Percentiles rank a stretch among this genome's conserved stretches.
These are phyloP conservation scores for Anacardium occidentale DNA, from an alignment of 345 rosid genomes.

Conservation along the genomic window DNA sequence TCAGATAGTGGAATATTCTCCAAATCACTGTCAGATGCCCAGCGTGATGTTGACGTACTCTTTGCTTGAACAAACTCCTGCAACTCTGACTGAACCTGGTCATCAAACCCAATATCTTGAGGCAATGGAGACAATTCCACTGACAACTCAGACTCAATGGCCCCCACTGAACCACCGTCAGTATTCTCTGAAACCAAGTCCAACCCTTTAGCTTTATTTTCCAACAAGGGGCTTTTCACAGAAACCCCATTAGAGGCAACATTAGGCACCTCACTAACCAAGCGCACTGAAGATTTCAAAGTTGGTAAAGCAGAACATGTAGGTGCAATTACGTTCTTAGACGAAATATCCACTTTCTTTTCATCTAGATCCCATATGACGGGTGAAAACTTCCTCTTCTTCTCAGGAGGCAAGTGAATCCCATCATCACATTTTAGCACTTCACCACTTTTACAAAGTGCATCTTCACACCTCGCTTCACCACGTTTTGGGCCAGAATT, in stretches of 20 bases:
- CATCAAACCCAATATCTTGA: slow-evolving; percentile 24
- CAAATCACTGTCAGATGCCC: slow-evolving; percentile 54
- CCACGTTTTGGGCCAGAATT: slow-evolving; percentile 14
- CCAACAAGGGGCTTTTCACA: slow-evolving; percentile 13
- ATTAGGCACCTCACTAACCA: slow-evolving; percentile 10
- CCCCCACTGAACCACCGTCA: background rate
- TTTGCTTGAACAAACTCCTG: slow-evolving; percentile 38
- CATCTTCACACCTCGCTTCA: slow-evolving; percentile 20
- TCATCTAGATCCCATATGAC: slow-evolving; percentile 47
- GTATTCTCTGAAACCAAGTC: slow-evolving; percentile 22
- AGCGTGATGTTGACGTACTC: slow-evolving; percentile 51
- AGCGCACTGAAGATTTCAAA: slow-evolving; percentile 17
- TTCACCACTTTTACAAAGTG: slow-evolving; percentile 25
- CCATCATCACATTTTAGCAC: slow-evolving; percentile 19
- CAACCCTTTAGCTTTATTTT: slow-evolving; percentile 15
- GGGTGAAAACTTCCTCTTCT: slow-evolving; percentile 67
- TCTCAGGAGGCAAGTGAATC: slow-evolving; percentile 40
- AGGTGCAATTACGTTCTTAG: slow-evolving; percentile 24
- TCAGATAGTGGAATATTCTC: slow-evolving; percentile 21
- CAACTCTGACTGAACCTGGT: slow-evolving; percentile 36
- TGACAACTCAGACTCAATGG: slow-evolving; percentile 7
- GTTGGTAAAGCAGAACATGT: slow-evolving; percentile 17
- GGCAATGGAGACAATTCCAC: slow-evolving; percentile 12
- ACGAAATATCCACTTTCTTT: slow-evolving; percentile 29
- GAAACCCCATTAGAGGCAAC: slow-evolving; percentile 22